A percentile compares a stretch with the other conserved stretches of the same genome.
Evolutionary conservation across 1,139 yeast genomes (phyloP).

Genomic region (Magnusiomyces tetraspermus): DNA sequence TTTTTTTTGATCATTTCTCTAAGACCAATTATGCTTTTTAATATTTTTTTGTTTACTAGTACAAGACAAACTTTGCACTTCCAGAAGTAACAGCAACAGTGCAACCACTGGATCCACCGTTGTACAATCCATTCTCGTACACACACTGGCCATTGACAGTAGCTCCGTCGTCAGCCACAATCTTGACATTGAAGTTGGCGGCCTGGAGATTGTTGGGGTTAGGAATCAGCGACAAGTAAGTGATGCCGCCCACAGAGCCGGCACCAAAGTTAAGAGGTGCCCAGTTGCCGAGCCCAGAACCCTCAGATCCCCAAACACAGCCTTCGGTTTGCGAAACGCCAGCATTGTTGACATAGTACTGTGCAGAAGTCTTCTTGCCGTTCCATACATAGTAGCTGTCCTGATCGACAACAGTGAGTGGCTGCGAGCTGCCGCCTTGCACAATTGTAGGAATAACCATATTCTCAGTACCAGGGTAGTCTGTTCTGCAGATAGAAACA

Average conservation of each 20-base stretch:
- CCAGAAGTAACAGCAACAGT: conserved; percentile 85
- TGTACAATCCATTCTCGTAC: conserved; percentile 69
- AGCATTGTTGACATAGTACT: conserved; percentile 93
- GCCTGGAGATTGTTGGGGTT: conserved; percentile 77
- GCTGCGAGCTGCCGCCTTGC: conserved; percentile 52
- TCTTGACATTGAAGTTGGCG: conserved; percentile 76
- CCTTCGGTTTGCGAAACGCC: conserved; percentile 86
- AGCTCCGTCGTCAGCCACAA: conserved; percentile 61
- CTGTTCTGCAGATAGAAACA: conserved; percentile 92
- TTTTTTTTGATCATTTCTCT: no score
- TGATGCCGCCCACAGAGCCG: conserved; percentile 66
- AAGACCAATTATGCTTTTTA: no score
- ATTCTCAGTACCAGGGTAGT: conserved; percentile 98
- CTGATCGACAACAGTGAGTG: conserved; percentile 72
- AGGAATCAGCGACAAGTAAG: conserved; percentile 83
- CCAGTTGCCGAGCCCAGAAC: conserved; percentile 91
- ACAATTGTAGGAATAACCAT: conserved; percentile 91
- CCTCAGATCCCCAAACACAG: conserved; percentile 81
- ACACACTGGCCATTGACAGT: conserved; percentile 65
- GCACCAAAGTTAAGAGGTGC: conserved; percentile 95
- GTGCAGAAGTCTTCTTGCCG: conserved; percentile 81
- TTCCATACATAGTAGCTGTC: conserved; percentile 70
- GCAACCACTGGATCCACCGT: conserved; percentile 81
- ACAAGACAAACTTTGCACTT: conserved; percentile 63
- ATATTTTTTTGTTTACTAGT: no score